phyloP scores from a whole-genome alignment of 164 flowering plant genomes.

The Macadamia tetraphylla region DNA sequence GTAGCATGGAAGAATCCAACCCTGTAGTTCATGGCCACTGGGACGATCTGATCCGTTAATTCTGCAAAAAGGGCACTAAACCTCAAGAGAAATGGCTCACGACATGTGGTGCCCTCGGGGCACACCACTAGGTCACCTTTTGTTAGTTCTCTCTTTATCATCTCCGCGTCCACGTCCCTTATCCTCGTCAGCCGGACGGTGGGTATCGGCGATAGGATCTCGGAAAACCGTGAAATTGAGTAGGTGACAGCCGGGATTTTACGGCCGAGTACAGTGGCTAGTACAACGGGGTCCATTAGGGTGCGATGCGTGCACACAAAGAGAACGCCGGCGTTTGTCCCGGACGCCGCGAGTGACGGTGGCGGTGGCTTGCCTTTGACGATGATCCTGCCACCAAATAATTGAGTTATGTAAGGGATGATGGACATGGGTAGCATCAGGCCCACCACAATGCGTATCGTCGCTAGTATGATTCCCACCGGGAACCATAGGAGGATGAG shows the following conservation, averaged over 20 bases:
- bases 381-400: slow-evolving; percentile 57
- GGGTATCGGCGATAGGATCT: slow-evolving; percentile 88
- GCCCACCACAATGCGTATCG: slow-evolving; percentile 49
- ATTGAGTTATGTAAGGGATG: slow-evolving; percentile 39
- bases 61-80: slow-evolving; percentile 94
- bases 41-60: slow-evolving; percentile 81
- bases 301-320: slow-evolving; percentile 94
- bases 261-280: slow-evolving; percentile 64
- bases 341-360: slow-evolving; percentile 24
- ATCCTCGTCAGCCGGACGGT: slow-evolving; percentile 72
- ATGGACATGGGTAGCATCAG: slow-evolving; percentile 48
- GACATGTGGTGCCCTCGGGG: slow-evolving; percentile 95
- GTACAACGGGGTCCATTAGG: slow-evolving; percentile 92
- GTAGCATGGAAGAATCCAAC: slow-evolving; percentile 95
- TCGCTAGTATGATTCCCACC: slow-evolving; percentile 60
- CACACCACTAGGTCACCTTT: slow-evolving; percentile 83
- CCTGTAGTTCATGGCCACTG: slow-evolving; percentile 90
- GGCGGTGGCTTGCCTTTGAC: slow-evolving; percentile 82
- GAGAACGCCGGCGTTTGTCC: slow-evolving; percentile 55
- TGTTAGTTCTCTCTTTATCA: slow-evolving; percentile 46
- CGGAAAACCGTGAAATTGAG: slow-evolving; percentile 79
- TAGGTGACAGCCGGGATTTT: slow-evolving; percentile 85
- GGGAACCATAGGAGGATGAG: slow-evolving; percentile 88
- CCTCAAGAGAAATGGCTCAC: slow-evolving; percentile 83
- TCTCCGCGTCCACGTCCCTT: slow-evolving; percentile 69